These are phyloP conservation scores for Microdochium nivale DNA, from an alignment of 2,329 filamentous ascomycete genomes.

Conservation along the genomic window DNA sequence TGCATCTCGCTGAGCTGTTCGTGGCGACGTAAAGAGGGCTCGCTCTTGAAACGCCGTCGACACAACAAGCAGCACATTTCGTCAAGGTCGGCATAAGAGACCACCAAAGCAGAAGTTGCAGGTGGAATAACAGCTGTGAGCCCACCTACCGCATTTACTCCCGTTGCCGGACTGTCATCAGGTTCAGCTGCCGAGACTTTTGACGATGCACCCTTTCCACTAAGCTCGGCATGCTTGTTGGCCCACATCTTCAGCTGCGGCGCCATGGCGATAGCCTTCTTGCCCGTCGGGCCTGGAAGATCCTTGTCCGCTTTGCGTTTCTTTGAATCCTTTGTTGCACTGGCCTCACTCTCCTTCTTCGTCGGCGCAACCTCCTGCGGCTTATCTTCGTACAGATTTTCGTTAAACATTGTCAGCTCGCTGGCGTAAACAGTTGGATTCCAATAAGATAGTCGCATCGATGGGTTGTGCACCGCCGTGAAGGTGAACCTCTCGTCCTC, in stretches of 20 bases:
- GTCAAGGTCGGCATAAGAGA: slow-evolving; percentile 52
- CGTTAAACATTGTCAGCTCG: slow-evolving; percentile 49
- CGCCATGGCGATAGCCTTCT: slow-evolving; percentile 46
- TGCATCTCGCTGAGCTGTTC: slow-evolving; percentile 36
- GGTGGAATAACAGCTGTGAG: slow-evolving; percentile 6
- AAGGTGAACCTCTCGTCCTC: slow-evolving; percentile 59
- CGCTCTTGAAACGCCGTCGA: slow-evolving; percentile 29
- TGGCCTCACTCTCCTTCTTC: slow-evolving; percentile 22
- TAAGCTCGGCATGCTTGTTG: slow-evolving; percentile 58
- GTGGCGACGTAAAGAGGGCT: slow-evolving; percentile 30
- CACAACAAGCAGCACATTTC: slow-evolving; percentile 33
- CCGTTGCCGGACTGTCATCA: slow-evolving; percentile 16
- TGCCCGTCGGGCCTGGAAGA: slow-evolving; percentile 21
- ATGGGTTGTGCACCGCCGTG: slow-evolving; percentile 58
- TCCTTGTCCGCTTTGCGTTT: slow-evolving; percentile 41
- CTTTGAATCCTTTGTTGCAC: slow-evolving; percentile 20
- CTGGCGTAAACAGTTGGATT: slow-evolving; percentile 65
- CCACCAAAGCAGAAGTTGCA: slow-evolving; percentile 25
- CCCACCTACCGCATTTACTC: slow-evolving; percentile 13
- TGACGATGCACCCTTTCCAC: slow-evolving; percentile 5
- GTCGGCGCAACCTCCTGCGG: slow-evolving; percentile 26
- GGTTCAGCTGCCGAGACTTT: slow-evolving; percentile 5
- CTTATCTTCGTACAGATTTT: slow-evolving; percentile 31
- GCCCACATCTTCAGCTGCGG: slow-evolving; percentile 66
- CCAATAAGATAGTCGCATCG: slow-evolving; percentile 65